Conservation (phyloP, 2,329 filamentous ascomycete genomes). For the Ceratocystis alfenasii region DNA sequence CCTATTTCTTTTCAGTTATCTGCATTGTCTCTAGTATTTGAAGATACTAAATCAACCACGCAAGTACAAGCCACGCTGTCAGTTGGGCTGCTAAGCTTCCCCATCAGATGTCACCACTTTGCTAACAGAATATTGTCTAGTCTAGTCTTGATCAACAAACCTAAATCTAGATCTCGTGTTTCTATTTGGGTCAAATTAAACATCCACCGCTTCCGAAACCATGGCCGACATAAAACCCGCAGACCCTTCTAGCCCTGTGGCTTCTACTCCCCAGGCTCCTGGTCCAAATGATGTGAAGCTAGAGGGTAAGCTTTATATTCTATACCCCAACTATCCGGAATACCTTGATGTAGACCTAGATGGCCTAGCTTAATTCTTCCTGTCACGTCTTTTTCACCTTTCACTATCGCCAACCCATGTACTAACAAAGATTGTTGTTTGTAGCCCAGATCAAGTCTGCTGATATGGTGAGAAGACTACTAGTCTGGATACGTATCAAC, state of each 20-base stretch:
- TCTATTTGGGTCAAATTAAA: not conserved
- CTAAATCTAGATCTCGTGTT: not conserved
- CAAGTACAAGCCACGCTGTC: slow-evolving; percentile 5
- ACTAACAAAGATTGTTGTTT: not conserved
- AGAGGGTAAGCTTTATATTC: slow-evolving; percentile 13
- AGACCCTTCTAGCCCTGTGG: slow-evolving; percentile 18
- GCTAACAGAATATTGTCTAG: not conserved
- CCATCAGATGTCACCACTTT: not conserved
- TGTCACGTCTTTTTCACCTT: no score
- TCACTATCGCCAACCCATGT: not conserved
- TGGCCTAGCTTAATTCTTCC: no score
- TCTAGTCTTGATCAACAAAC: not conserved
- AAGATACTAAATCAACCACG: not conserved
- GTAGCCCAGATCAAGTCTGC: slow-evolving; percentile 96
- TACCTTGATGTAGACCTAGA: no score
- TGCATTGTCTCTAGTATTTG: not conserved
- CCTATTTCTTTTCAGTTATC: not conserved
- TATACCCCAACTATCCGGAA: not conserved
- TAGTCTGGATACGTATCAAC: not conserved
- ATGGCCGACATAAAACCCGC: slow-evolving; percentile 20
- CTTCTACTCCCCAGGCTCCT: slow-evolving; percentile 14
- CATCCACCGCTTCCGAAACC: not conserved
- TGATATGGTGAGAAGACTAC: slow-evolving; percentile 65
- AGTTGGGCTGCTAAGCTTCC: not conserved
- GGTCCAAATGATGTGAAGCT: slow-evolving; percentile 20